These are phyloP conservation scores for Sporothrix phasma DNA, from an alignment of 2,329 filamentous ascomycete species.

Conservation along the genomic window DNA sequence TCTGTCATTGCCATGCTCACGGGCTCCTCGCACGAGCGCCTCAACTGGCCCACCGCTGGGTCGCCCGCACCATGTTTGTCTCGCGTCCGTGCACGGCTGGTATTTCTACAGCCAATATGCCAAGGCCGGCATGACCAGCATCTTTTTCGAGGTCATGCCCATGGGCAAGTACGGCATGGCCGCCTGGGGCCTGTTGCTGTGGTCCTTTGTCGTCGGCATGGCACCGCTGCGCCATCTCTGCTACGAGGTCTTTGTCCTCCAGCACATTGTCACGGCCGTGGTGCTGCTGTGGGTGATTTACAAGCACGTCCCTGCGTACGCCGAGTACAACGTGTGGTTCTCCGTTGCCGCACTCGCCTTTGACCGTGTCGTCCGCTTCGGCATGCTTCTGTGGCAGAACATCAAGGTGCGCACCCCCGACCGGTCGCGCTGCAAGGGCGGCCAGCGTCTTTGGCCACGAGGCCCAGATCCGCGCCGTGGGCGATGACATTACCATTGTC, in stretches of 20 bases:
- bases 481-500: conserved; percentile 44
- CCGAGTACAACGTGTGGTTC: conserved; percentile 56
- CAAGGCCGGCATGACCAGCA: conserved; percentile 45
- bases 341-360: conserved; percentile 51
- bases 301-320: conserved; percentile 49
- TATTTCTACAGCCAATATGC: conserved; percentile 59
- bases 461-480: conserved; percentile 38
- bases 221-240: conserved; percentile 54
- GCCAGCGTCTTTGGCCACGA: conserved; percentile 43
- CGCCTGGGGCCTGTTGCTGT: conserved; percentile 55
- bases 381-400: conserved; percentile 43
- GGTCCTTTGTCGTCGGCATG: conserved; percentile 54
- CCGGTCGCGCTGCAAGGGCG: conserved; percentile 36
- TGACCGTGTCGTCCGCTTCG: conserved; percentile 47
- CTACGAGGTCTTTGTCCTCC: conserved; percentile 60
- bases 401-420: conserved; percentile 32
- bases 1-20: conserved; percentile 50
- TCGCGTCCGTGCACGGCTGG: conserved; percentile 61
- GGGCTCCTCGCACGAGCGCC: conserved; percentile 55
- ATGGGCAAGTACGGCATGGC: conserved; percentile 58
- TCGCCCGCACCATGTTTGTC: conserved; percentile 57
- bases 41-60: conserved; percentile 68
- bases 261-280: conserved; percentile 54
- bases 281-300: conserved; percentile 55
- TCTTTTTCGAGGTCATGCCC: conserved; percentile 50